Evolutionary conservation across 1,284 basidiomycete genomes (phyloP), one percentile per base, ranked within the genome.

Genomic region (Fomitiporia mediterranea): DNA sequence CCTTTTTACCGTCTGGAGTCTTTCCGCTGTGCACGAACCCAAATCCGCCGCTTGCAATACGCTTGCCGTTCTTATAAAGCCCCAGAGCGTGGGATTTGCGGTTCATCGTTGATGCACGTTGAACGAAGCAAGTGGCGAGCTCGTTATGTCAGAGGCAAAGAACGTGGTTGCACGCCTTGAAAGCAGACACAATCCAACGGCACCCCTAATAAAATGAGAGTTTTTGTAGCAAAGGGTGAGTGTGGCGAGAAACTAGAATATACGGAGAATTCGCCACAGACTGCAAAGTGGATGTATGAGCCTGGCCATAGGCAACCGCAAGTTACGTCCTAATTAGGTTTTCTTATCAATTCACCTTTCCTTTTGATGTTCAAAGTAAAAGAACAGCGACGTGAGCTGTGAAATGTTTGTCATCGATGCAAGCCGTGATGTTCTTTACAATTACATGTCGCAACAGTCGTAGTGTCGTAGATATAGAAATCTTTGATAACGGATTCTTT

Each of bases 1-100:
- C 55, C 17, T 9, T 8, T 34, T 34, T 51, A 19, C 55, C 55
- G 25, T 51, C 49, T 15, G 44, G 19, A 23, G 40, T 40, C 23
- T 51, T 48, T 34, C 48, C 55, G 23, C 17, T 51, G 49, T 35
- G 44, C 6, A 56, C 55, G 34, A 25, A 51, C 2, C 55, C 55
- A 56, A 56, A 56, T 3, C 55, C 55, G 32, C 55, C 55, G n/a
- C 27, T 25, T 23, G 55, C 55, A 9, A 56, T 51, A 8, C 38
- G 38, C 28, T 51, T 43, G 9, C 39, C 49, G 28, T 38, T 39
- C 11, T n/a, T 50, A 42, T 43, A 56, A 21, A 44, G 40, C 2
- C 30, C 32, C 13, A 56, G 28, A 13, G 39, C 48, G n/a, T 35
- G 47, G 6, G 48, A 51, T 13, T 7, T 28, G 19, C 17, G 9